Base-by-base conservation (phyloP, 2,329 filamentous ascomycete species). In the Venturia carpophila region DNA sequence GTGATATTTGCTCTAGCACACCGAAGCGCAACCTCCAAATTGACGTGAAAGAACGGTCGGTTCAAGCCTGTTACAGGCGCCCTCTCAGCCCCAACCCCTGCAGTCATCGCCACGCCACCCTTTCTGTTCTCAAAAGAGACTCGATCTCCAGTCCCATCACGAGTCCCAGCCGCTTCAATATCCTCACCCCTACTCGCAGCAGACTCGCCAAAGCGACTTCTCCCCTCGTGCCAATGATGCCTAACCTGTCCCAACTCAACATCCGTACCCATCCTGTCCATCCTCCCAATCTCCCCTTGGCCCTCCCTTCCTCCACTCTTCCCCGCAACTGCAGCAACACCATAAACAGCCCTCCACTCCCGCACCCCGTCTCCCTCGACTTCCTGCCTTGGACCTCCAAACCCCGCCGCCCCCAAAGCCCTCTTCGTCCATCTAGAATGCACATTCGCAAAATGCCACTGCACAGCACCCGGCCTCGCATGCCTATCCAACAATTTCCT, bases 371-470 rank as follows among this genome's bases (percentile, higher is more conserved):
- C 60, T 17, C 3, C 60, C 17, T 37, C 37, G 2, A 5, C 13
- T 1, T 62, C 24, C 9, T 9, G 5, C 15, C 37, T 3, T 3
- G 62, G 62, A 27, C 19, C n/a, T 13, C 62, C 62, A 52, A 63
- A 63, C 6, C 45, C 45, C 7, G 62, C 62, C 5, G 30, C 42
- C 11, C 6, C 34, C 62, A 63, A 24, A 5, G 62, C 62, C 11
- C 43, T 41, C 42, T 52, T 63, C 24, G 45, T 55, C 62, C 62
- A 63, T 19, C 62, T 42, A 1, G 21, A 30, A 2, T 52, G 62
- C 11, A 63, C 19, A 43, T 47, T 39, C 30, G 62, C 62, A 47
- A 63, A 63, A 43, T 63, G 62, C 62, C 62, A 63, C 15, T 63
- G 42, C 15, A 63, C 62, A 10, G n/a, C 10, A 49, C 24, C 27